Base-by-base conservation (phyloP, 257 asterid genomes). In the Nicotiana undulata region DNA sequence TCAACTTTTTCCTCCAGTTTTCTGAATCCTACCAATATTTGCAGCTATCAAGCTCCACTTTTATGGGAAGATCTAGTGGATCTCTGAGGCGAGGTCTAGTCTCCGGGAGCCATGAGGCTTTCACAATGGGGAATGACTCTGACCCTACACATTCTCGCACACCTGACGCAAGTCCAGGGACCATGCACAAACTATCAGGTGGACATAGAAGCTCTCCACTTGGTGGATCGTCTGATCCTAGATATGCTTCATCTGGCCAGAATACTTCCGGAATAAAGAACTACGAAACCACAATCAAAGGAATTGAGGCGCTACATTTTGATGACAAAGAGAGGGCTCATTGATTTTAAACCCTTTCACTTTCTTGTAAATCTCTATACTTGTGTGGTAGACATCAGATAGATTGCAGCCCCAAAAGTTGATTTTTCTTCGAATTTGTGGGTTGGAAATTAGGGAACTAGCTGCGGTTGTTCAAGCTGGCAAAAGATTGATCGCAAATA, bases 1-100 rank as follows among this genome's bases (percentile, higher is more conserved):
- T 66, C 24, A 70, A 46, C 34, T 6, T 12, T 20, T 5, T 11
- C 60, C 59, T 16, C 40, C 60, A 44, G 7, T 46, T 46, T 72
- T 72, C 61, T 80, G 20, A 18, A 52, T 68, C 55, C 32, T 79
- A n/a, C 59, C 51, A 78, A 77, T 80, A 82, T 80, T 75, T 90
- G 90, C 93, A 92, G 99, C 83, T 88, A 61, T 92, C 99, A 24
- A 88, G 90, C 88, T 91, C 97, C 80, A 88, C 86, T 26, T 86
- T 90, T 89, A 67, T 92, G 58, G 97, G 98, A 87, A 90, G 94
- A 88, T 90, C 97, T 53, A 88, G 92, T 52, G 99, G 99, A 74
- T 86, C 98, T 60, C 64, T 85, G 76, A 90, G 97, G 88, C 92
- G 92, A 44, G 91, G 87, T 85, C 86, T 89, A 77, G 89, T 87